These are phyloP conservation scores for Serendipita indica DNA, from an alignment of 768 basidiomycete species.

Conservation along the genomic window DNA sequence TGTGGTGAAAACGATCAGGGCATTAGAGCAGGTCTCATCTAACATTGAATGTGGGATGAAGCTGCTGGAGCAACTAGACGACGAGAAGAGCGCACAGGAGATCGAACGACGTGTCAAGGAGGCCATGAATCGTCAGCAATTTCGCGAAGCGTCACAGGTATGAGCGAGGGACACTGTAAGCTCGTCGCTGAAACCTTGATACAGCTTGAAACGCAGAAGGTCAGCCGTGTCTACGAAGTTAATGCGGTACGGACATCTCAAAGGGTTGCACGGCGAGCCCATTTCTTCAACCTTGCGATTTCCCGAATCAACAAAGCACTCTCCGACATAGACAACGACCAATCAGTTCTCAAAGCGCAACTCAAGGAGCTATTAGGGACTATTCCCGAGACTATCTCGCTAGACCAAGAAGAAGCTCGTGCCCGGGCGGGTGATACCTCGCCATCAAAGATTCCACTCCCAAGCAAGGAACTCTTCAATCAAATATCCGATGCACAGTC, in stretches of 20 bases:
- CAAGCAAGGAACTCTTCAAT: not conserved
- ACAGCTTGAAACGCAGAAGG: constrained; percentile 1
- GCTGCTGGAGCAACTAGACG: not conserved
- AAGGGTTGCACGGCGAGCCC: not conserved
- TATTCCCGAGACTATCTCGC: not conserved
- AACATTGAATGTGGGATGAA: not conserved
- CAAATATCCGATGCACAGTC: not conserved
- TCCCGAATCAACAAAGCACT: not conserved
- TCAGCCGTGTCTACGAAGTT: not conserved
- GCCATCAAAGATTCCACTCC: not conserved
- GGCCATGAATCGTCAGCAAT: not conserved
- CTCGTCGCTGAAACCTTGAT: not conserved
- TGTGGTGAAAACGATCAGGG: not conserved
- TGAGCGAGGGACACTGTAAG: not conserved
- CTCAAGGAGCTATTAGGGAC: not conserved
- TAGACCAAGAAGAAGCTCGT: not conserved
- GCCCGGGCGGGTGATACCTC: not conserved
- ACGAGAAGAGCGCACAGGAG: not conserved
- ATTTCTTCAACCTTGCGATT: not conserved
- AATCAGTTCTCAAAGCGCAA: not conserved
- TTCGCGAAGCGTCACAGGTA: not conserved
- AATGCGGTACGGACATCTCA: not conserved
- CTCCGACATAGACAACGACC: not conserved
- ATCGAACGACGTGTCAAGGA: not conserved
- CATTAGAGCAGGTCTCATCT: not conserved